Base-by-base conservation (phyloP, 441 rosid species). In the Brassica balearica region DNA sequence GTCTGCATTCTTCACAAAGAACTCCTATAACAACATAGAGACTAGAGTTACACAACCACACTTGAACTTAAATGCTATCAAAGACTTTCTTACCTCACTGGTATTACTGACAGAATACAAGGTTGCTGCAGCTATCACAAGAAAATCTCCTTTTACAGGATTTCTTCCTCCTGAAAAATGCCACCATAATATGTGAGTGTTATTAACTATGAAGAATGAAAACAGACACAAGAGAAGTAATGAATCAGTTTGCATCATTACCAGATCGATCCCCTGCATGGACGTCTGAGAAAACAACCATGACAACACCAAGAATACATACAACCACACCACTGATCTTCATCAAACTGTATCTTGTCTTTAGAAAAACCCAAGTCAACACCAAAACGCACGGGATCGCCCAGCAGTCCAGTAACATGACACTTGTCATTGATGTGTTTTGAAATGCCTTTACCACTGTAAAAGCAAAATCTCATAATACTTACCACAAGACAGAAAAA, bases 321-420 rank as follows among this genome's bases (percentile, higher is more conserved):
- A 89, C 86, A 74, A 81, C 14, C 55, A 92, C 98, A 74, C 99
- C 98, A 65, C 87, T 71, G 58, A 90, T 88, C 87, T 91, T 96
- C 84, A 85, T 89, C 79, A 75, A 82, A 85, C 92, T 83, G 76
- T 96, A 96, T 80, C 89, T 93, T 11, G 98, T 91, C 71, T 86
- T 86, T 76, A 96, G 80, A 77, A 96, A 91, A 70, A 90, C 9
- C 88, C 88, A 90, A 23, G 98, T 93, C 69, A 93, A 94, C 46
- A 93, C 27, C 95, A 93, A 86, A 74, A 93, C 98, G 0, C 88
- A 84, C 0, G 99, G 98, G 63, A 96, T 90, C 10, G 95, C 67
- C 99, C 99, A 96, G 76, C 99, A 96, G 76, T 96, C 98, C 29
- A 96, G 85, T 74, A 96, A 88, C 98, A 93, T 96, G 58, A 96